Base-by-base conservation (phyloP, 768 basidiomycete genomes). In the Tylopilus subfusipes region DNA sequence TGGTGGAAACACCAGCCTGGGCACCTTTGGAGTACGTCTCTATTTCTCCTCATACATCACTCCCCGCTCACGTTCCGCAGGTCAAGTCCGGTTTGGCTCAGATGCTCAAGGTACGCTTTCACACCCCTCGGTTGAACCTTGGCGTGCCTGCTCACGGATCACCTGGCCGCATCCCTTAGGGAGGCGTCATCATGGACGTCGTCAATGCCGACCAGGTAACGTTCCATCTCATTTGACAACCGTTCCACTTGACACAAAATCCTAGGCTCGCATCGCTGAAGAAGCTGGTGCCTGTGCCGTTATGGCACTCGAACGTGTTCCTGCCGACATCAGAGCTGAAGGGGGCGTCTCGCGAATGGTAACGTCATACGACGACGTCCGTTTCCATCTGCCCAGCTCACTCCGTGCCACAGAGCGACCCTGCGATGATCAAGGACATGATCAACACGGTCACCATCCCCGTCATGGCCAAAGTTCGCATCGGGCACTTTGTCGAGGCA, bases 301-400 rank as follows among this genome's bases (percentile, higher is more conserved):
- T 58, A 98, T 99, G 96, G 93, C 93, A 5, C 81, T 95, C 30
- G 93, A 97, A 72, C 80, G 94, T 53, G 92, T 99, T 4, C 96
- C 96, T 11, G 94, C 95, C 13, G 93, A 98, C 68, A 98, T 99
- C 66, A 82, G 96, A 56, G 80, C 80, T 18, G 78, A 91, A 68
- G 96, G 96, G 30, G 96, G 96, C 54, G 96, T 99, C 50, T 93
- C 96, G 0, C 80, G 96, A 56, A 99, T 99, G 96, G 93, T 92
- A 63, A 61, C 83, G 66, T 36, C 53, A 42, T 27, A 13, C 53
- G 3, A 13, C 53, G 3, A n/a, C 25, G 30, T 47, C 59, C 47
- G 0, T 43, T 8, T n/a, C 16, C 30, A n/a, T n/a, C n/a, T n/a
- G n/a, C n/a, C n/a, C n/a, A n/a, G n/a, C n/a, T 36, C 52, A 56